Conservation (phyloP, 306 rosid genomes). For the Acacia crassicarpa region DNA sequence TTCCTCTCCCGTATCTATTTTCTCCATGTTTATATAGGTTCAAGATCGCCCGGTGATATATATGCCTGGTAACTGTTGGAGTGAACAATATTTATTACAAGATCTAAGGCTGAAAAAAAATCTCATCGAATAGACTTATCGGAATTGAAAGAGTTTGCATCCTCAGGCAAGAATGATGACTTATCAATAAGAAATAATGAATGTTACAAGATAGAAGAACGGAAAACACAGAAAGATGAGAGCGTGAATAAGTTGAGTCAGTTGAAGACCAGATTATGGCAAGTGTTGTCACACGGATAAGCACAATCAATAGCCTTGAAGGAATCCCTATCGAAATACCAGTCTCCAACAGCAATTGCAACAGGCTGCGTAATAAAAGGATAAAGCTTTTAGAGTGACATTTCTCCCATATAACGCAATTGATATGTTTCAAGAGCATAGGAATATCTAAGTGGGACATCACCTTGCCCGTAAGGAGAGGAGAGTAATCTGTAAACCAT, state of each 20-base stretch:
- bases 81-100: not conserved
- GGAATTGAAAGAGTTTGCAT: not conserved
- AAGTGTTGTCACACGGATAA: conserved; percentile 86
- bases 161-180: conserved; percentile 5
- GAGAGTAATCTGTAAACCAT: conserved; percentile 86
- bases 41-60: not conserved
- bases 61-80: not conserved
- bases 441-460: not conserved
- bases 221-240: conserved; percentile 22
- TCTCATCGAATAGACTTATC: not conserved
- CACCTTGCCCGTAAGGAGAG: conserved; percentile 67
- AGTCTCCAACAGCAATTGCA: conserved; percentile 87
- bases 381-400: not conserved
- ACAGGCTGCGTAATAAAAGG: conserved; percentile 53
- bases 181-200: conserved; percentile 31
- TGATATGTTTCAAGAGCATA: not conserved
- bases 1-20: not conserved
- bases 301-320: conserved; percentile 83
- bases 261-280: conserved; percentile 82
- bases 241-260: conserved; percentile 36
- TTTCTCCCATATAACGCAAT: not conserved
- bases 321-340: conserved; percentile 71
- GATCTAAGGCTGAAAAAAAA: not conserved
- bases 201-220: conserved; percentile 34
- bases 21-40: not conserved